Evolutionary conservation across 768 basidiomycete species (phyloP), one percentile per base, ranked within the genome.

Genomic region (Xerocomellus intermedius): DNA sequence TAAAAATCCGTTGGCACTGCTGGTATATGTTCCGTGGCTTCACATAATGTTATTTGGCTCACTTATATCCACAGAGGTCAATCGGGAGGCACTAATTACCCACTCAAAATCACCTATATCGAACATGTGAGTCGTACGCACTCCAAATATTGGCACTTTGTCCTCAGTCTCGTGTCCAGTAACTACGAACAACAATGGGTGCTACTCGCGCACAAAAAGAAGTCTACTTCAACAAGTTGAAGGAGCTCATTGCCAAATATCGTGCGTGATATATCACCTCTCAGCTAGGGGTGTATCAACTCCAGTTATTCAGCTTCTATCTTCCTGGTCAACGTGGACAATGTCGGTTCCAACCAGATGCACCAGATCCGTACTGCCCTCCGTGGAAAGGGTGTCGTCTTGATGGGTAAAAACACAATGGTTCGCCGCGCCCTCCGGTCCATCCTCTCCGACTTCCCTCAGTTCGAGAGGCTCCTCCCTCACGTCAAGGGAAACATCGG

Each of bases 351-450:
- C 58, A 97, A 98, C 82, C 97, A 99, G 79, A 95, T 98, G 89
- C 94, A 97, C 70, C 94, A 96, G 74, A 95, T 96, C 62, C 94
- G 91, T 81, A 89, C 87, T 51, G 81, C 95, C 48, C 93, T 99
- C 75, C 93, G 97, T 67, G 94, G 94, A 69, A 94, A 91, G 74
- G 97, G 92, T 79, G 78, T 94, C 57, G 94, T 99, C 63, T 77
- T 99, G 67, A 99, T 99, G 97, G 97, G 97, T 72, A 99, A 99
- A 81, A 99, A 99, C 87, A 99, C 97, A 72, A 98, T 98, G 96
- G 95, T 99, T 68, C 92, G 97, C 79, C 93, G 97, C 67, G 97
- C 94, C 57, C 83, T 99, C 59, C 94, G 97, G 61, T 81, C 87
- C 68, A 85, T 98, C 76, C 85, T 98, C 69, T 57, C 82, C 62